These are phyloP conservation scores for Austropuccinia psidii DNA, from an alignment of 1,284 basidiomycete genomes.

Conservation along the genomic window DNA sequence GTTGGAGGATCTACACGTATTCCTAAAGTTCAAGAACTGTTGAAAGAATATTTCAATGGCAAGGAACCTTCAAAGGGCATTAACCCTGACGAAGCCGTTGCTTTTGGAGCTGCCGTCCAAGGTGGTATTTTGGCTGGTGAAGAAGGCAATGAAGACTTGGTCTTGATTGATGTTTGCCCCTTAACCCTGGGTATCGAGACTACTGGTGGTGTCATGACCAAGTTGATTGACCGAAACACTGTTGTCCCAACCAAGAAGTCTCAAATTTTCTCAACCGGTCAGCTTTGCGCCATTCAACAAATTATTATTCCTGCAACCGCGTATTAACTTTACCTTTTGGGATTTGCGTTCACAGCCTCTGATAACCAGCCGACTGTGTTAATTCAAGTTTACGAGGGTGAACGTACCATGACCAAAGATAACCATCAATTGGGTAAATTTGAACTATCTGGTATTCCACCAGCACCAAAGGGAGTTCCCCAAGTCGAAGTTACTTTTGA, in stretches of 20 bases:
- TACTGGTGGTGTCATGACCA: constrained; percentile 96
- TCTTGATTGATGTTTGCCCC: constrained; percentile 92
- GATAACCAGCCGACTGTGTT: constrained; percentile 83
- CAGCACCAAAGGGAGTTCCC: constrained; percentile 87
- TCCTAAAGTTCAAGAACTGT: constrained; percentile 92
- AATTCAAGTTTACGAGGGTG: constrained; percentile 84
- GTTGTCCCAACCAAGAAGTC: constrained; percentile 96
- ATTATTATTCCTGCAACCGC: not conserved
- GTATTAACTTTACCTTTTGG: not conserved
- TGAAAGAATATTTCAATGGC: constrained; percentile 82
- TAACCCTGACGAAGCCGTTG: constrained; percentile 56
- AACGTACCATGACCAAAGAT: constrained; percentile 91
- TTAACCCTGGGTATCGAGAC: constrained; percentile 96
- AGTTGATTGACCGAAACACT: constrained; percentile 92
- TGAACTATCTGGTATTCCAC: constrained; percentile 83
- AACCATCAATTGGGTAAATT: constrained; percentile 97
- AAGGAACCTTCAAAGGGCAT: constrained; percentile 89
- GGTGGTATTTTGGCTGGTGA: constrained; percentile 90
- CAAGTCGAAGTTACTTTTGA: constrained; percentile 93
- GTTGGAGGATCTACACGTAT: constrained; percentile 98
- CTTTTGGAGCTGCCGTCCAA: constrained; percentile 95
- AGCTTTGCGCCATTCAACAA: not conserved
- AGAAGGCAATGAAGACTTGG: constrained; percentile 70
- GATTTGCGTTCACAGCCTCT: constrained; percentile 56
- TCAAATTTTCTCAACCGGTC: constrained; percentile 80